phyloP scores from a whole-genome alignment of 2,329 filamentous ascomycete species.

The Gaeumannomyces sp. region DNA sequence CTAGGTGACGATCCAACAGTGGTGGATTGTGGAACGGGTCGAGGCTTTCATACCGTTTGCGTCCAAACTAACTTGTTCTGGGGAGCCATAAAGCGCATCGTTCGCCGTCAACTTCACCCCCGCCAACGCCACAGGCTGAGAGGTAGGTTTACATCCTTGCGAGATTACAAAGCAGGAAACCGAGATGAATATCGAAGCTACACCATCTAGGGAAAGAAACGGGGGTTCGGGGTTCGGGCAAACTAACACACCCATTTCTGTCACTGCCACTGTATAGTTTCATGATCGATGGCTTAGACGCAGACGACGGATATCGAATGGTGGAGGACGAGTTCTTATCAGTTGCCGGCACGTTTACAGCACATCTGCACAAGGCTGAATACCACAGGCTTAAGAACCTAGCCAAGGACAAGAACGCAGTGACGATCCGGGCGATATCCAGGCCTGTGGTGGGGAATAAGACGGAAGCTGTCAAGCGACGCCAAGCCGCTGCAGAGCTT shows the following conservation, averaged over 20 bases:
- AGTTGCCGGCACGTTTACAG: conserved; percentile 63
- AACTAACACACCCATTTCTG: not conserved
- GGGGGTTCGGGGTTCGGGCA: no score
- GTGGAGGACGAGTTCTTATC: conserved; percentile 74
- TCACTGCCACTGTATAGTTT: conserved; percentile 30
- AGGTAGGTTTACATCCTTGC: conserved; percentile 15
- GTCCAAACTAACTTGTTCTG: not conserved
- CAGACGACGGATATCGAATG: conserved; percentile 74
- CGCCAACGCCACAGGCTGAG: conserved; percentile 23
- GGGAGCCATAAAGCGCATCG: conserved; percentile 13
- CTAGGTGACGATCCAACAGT: not conserved
- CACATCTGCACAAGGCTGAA: conserved; percentile 70
- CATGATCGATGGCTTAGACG: conserved; percentile 58
- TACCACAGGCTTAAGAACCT: conserved; percentile 61
- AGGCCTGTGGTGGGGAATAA: conserved; percentile 41
- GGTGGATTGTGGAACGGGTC: not conserved
- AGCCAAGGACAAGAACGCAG: conserved; percentile 48
- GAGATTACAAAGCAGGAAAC: not conserved
- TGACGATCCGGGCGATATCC: conserved; percentile 43
- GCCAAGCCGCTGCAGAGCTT: conserved; percentile 29
- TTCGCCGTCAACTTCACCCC: conserved; percentile 26
- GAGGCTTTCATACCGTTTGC: not conserved
- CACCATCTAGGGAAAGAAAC: not conserved
- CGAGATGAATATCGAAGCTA: not conserved
- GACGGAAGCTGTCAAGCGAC: conserved; percentile 29